phyloP scores from a whole-genome alignment of 768 basidiomycete species.

The Amanita inopinata region DNA sequence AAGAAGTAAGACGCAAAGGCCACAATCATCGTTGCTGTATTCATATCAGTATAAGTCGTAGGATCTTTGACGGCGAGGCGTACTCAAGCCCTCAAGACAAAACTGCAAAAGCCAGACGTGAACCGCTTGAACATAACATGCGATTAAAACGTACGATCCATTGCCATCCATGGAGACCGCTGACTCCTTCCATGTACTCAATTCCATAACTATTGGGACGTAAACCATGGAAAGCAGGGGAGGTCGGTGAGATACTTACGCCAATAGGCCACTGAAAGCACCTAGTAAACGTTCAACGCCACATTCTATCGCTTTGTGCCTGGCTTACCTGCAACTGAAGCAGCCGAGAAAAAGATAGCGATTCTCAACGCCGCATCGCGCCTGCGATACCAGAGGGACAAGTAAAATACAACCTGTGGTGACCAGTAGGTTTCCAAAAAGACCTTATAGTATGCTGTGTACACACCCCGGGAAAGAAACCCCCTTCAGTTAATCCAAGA shows the following conservation, averaged over 20 bases:
- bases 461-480: slow-evolving; percentile 28
- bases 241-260: slow-evolving; percentile 20
- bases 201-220: slow-evolving; percentile 31
- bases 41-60: not conserved
- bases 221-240: slow-evolving; percentile 11
- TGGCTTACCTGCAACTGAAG: slow-evolving; percentile 36
- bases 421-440: not conserved
- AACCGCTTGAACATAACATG: not conserved
- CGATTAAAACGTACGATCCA: slow-evolving; percentile 32
- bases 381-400: slow-evolving; percentile 53
- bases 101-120: slow-evolving; percentile 21
- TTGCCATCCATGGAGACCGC: slow-evolving; percentile 33
- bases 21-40: slow-evolving; percentile 25
- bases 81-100: slow-evolving; percentile 33
- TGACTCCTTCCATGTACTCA: slow-evolving; percentile 33
- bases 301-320: not conserved
- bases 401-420: slow-evolving; percentile 29
- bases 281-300: slow-evolving; percentile 16
- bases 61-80: not conserved
- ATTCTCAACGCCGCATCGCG: slow-evolving; percentile 48
- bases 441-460: not conserved
- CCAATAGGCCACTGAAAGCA: slow-evolving; percentile 39
- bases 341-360: slow-evolving; percentile 56
- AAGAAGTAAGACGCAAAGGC: slow-evolving; percentile 37
- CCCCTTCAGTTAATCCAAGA: slow-evolving; percentile 30